These are phyloP conservation scores for Aspergillus neotritici DNA, from an alignment of 2,329 filamentous ascomycete species.

Conservation along the genomic window DNA sequence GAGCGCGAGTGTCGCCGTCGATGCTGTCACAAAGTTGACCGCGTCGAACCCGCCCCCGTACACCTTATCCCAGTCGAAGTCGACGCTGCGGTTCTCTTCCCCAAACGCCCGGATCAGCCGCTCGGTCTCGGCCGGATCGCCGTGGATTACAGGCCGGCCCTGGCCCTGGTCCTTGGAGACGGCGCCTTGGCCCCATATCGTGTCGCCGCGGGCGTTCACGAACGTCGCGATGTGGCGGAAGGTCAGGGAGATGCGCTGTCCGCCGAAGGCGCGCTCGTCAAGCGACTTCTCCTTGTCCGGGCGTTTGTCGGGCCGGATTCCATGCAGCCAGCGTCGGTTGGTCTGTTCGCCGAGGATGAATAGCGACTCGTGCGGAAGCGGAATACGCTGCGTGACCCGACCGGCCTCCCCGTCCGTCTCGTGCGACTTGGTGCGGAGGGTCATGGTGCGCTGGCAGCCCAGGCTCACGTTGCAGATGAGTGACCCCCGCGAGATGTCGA, in stretches of 20 bases:
- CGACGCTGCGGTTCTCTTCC: constrained; percentile 67
- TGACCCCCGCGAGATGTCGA: constrained; percentile 76
- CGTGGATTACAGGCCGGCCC: constrained; percentile 63
- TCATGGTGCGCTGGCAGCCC: constrained; percentile 87
- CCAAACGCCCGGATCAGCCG: constrained; percentile 73
- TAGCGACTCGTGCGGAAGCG: constrained; percentile 81
- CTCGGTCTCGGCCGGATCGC: constrained; percentile 57
- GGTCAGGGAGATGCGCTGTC: constrained; percentile 82
- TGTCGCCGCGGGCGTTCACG: constrained; percentile 55
- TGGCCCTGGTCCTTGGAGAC: constrained; percentile 57
- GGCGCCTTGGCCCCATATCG: constrained; percentile 91
- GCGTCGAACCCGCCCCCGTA: constrained; percentile 86
- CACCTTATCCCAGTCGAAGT: constrained; percentile 65
- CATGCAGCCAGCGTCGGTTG: constrained; percentile 84
- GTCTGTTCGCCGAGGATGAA: constrained; percentile 74
- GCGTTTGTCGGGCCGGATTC: constrained; percentile 84
- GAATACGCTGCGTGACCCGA: constrained; percentile 61
- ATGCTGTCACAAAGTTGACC: constrained; percentile 42
- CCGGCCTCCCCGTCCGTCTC: constrained; percentile 28
- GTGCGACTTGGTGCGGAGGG: constrained; percentile 64
- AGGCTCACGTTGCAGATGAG: constrained; percentile 90
- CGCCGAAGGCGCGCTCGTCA: constrained; percentile 65
- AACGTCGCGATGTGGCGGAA: constrained; percentile 89
- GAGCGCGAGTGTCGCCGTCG: constrained; percentile 27
- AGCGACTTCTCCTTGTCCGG: constrained; percentile 58